Evolutionary conservation across 2,329 filamentous ascomycete species (phyloP), one percentile per base, ranked within the genome.

Genomic region (Nothophoma quercina): DNA sequence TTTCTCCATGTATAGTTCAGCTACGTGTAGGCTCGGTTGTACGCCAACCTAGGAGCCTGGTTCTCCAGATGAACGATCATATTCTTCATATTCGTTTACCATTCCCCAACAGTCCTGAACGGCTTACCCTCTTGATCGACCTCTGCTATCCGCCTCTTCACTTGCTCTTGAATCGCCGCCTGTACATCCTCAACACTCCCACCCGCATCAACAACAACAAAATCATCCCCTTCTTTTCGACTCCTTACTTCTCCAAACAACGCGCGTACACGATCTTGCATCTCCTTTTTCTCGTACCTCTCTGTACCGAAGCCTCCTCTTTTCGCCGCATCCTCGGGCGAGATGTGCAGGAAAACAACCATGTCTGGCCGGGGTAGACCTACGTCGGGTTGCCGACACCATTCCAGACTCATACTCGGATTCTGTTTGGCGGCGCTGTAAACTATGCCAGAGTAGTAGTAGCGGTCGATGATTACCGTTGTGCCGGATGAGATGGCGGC

Each of bases 361-460:
- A 93, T 71, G 77, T 99, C 95, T 0, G 95, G 93, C 4, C 89
- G 84, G 1, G 95, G 93, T 0, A 99, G 82, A 0, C 93, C 93
- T 12, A 90, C 83, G 65, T 98, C 95, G 1, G 93, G 91, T 13
- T 86, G 83, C 62, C 90, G 87, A 7, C 91, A 92, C 93, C 95
- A 99, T 0, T 83, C 76, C 0, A 97, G 79, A 0, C 83, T 78
- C 10, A 97, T 81, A 2, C 79, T 74, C 0, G 87, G 84, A 62
- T 90, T 91, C 35, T 85, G 81, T 71, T 98, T 98, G 3, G 95
- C 93, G 0, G 91, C 91, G 19, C 88, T 91, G 78, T 98, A 99
- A 41, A 97, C 91, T 51, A 93, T 90, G 46, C 95, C 95, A 16
- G 90, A 95, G 79, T 96, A 93, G 72, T 96, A 96, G 78, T 98